phyloP scores from a whole-genome alignment of 1,284 basidiomycete genomes.

The Ceratobasidium sp. region DNA sequence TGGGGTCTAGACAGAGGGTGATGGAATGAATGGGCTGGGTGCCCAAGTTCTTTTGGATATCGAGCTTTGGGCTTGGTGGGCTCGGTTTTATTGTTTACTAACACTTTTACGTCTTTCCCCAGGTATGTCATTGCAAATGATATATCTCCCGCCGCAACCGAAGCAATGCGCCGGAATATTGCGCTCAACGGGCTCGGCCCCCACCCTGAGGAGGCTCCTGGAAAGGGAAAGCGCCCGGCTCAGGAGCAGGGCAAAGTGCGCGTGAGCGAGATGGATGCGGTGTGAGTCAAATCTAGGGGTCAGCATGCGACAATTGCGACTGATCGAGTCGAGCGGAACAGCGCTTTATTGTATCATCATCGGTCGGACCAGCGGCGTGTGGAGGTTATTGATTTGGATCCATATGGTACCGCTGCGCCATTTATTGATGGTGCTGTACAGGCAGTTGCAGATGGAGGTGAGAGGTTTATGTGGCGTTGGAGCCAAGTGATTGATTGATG shows the following conservation, averaged over 20 bases:
- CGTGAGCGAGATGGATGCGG: constrained; percentile 93
- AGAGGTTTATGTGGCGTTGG: constrained; percentile 46
- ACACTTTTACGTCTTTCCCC: constrained; percentile 46
- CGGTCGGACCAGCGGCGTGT: constrained; percentile 78
- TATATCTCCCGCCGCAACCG: constrained; percentile 83
- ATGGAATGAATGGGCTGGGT: too few relatives aligned
- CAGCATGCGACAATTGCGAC: neutral
- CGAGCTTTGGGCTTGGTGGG: too few relatives aligned
- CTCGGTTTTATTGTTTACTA: constrained; percentile 17
- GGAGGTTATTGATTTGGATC: constrained; percentile 96
- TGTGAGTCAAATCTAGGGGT: constrained; percentile 61
- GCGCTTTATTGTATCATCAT: constrained; percentile 91
- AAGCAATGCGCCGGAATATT: constrained; percentile 89
- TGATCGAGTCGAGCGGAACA: constrained; percentile 53
- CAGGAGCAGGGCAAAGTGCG: constrained; percentile 67
- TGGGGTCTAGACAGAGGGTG: neutral
- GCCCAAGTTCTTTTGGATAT: too few relatives aligned
- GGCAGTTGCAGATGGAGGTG: constrained; percentile 86
- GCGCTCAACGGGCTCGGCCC: constrained; percentile 85
- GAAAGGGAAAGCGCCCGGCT: constrained; percentile 47
- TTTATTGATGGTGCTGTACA: constrained; percentile 99
- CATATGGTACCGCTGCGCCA: constrained; percentile 96
- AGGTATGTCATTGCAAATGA: constrained; percentile 96
- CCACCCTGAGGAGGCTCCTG: constrained; percentile 45
- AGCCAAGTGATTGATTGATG: constrained; percentile 1